These are phyloP conservation scores for Spathaspora hagerdaliae DNA, from an alignment of 805 yeast species.

Conservation along the genomic window DNA sequence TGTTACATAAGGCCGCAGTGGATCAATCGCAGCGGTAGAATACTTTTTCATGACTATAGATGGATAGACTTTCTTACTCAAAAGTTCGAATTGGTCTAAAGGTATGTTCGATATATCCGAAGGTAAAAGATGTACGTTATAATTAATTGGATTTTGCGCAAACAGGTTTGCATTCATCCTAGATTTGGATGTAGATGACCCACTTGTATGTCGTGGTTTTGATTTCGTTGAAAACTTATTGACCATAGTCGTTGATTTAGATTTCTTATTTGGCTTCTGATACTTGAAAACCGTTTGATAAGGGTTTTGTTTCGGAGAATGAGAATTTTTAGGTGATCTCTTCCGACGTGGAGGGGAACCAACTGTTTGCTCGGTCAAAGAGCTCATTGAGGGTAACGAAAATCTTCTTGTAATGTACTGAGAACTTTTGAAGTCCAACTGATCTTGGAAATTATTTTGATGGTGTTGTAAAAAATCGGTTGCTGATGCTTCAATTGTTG, in stretches of 20 bases:
- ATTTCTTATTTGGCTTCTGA: not conserved
- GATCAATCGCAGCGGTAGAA: slow-evolving; percentile 66
- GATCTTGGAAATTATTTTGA: too few species aligned
- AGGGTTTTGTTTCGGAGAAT: not conserved
- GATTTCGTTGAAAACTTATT: not conserved
- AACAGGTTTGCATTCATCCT: not conserved
- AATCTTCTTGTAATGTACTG: not conserved
- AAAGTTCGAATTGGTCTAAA: slow-evolving; percentile 1
- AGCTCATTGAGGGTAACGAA: not conserved
- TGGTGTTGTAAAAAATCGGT: not conserved
- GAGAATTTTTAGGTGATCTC: not conserved
- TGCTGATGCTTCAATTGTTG: not conserved
- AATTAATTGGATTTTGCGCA: slow-evolving; percentile 6
- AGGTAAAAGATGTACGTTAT: slow-evolving; percentile 10
- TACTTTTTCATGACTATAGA: slow-evolving; percentile 45
- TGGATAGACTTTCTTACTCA: slow-evolving; percentile 12
- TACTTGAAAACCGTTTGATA: not conserved
- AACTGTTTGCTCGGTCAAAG: not conserved
- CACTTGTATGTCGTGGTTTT: not conserved
- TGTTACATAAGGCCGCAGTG: slow-evolving; percentile 56
- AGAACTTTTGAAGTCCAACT: too few species aligned
- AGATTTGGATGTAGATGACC: not conserved
- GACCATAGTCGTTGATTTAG: not conserved
- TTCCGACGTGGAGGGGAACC: not conserved
- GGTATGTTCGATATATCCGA: slow-evolving; percentile 3